Conservation (phyloP, 1,139 yeast species). For the Scheffersomyces lignicola region DNA sequence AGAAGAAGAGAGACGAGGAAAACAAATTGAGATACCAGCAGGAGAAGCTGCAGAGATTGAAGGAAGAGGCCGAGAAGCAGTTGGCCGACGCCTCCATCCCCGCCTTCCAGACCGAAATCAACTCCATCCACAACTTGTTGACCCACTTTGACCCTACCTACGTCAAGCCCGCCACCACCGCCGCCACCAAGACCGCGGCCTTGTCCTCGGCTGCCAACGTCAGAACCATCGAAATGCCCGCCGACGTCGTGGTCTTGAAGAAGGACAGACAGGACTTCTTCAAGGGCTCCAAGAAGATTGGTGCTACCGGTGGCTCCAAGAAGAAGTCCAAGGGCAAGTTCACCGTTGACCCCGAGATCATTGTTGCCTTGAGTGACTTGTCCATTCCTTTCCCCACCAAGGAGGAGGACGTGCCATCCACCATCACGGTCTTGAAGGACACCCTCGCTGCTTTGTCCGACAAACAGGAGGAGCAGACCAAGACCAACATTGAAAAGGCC, state of each 20-base stretch:
- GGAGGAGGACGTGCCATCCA: slow-evolving; percentile 67
- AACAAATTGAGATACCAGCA: slow-evolving; percentile 53
- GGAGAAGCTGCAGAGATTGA: slow-evolving; percentile 61
- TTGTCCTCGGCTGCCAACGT: slow-evolving; percentile 23
- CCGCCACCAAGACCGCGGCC: slow-evolving; percentile 22
- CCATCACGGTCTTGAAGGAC: slow-evolving; percentile 68
- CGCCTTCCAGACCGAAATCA: slow-evolving; percentile 78
- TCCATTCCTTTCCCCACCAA: slow-evolving; percentile 79
- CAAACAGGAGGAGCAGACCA: slow-evolving; percentile 81
- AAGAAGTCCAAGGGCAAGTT: slow-evolving; percentile 49
- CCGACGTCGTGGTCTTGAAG: slow-evolving; percentile 62
- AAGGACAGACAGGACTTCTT: slow-evolving; percentile 63
- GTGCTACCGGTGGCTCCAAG: slow-evolving; percentile 40
- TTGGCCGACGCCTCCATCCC: slow-evolving; percentile 74
- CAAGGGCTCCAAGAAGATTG: slow-evolving; percentile 50
- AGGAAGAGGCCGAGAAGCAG: slow-evolving; percentile 65
- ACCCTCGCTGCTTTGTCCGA: slow-evolving; percentile 70
- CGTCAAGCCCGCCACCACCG: slow-evolving; percentile 55
- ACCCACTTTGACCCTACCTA: slow-evolving; percentile 76
- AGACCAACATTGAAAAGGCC: slow-evolving; percentile 71
- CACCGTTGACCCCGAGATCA: slow-evolving; percentile 77
- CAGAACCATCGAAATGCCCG: slow-evolving; percentile 60
- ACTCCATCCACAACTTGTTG: slow-evolving; percentile 70
- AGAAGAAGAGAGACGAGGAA: slow-evolving; percentile 70
- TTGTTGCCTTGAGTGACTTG: slow-evolving; percentile 75